Conservation (phyloP, 176 grass and related monocot genomes). For the Avena atlantica region DNA sequence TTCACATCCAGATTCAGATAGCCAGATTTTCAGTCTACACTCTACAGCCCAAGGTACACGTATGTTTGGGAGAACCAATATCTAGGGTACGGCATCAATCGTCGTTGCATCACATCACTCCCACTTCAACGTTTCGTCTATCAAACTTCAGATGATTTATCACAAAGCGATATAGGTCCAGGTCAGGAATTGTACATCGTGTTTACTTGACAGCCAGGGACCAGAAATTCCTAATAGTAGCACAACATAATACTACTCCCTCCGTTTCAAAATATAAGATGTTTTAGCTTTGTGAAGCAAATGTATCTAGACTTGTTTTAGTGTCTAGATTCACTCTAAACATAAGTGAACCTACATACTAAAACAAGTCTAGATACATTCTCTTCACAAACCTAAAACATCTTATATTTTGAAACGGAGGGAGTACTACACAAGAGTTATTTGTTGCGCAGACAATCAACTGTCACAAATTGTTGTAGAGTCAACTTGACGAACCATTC, state of each 20-base stretch:
- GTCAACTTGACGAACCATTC: conserved; percentile 5
- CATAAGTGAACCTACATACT: too few relatives aligned
- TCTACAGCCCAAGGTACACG: not conserved
- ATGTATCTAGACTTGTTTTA: too few relatives aligned
- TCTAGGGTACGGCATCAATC: conserved; percentile 1
- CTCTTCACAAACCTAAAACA: too few relatives aligned
- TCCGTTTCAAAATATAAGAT: too few relatives aligned
- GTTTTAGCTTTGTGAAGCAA: too few relatives aligned
- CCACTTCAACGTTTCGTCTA: not conserved
- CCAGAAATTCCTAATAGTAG: not conserved
- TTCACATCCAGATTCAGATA: conserved; percentile 3
- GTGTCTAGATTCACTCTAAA: too few relatives aligned
- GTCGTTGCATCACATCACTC: not conserved
- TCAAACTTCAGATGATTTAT: conserved; percentile 25
- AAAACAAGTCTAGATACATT: too few relatives aligned
- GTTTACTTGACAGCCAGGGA: conserved; percentile 9
- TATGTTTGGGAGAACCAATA: conserved; percentile 27
- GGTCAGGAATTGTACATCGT: not conserved
- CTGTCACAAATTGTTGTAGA: not conserved
- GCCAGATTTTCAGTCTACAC: conserved; percentile 12
- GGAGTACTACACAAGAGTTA: not conserved
- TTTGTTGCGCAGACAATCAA: conserved; percentile 12
- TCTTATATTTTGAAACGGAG: too few relatives aligned
- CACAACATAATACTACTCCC: not conserved
- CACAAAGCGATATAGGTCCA: not conserved